phyloP scores from a whole-genome alignment of 2,329 filamentous ascomycete species.

The Colletotrichum orbiculare region DNA sequence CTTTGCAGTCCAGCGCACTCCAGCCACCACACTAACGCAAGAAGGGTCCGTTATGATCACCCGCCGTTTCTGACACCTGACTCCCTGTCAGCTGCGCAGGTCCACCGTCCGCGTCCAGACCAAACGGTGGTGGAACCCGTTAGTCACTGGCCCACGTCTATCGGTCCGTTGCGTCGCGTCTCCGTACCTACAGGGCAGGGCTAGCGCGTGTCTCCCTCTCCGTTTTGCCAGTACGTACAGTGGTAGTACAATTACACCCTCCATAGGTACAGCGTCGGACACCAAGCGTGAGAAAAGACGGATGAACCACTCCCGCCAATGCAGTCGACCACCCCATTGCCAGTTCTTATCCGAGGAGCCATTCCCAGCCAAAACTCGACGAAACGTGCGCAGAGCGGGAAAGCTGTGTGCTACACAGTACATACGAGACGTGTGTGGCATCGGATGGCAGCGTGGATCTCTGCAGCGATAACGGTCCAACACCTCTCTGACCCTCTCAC shows the following conservation, averaged over 20 bases:
- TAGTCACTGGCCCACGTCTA: too few species aligned
- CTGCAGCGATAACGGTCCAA: not conserved
- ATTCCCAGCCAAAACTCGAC: slow-evolving; percentile 7
- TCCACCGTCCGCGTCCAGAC: not conserved
- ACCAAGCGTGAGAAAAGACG: slow-evolving; percentile 1
- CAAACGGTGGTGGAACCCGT: not conserved
- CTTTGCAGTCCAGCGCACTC: too few species aligned
- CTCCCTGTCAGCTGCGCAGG: not conserved
- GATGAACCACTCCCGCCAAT: slow-evolving; percentile 16
- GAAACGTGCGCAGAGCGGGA: slow-evolving; percentile 17
- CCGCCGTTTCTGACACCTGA: slow-evolving; percentile 10
- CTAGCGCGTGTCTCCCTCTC: not conserved
- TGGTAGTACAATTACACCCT: too few species aligned
- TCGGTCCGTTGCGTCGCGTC: not conserved
- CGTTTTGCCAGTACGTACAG: not conserved
- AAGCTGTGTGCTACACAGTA: not conserved
- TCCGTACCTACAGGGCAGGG: not conserved
- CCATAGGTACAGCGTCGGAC: not conserved
- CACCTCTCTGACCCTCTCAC: too few species aligned
- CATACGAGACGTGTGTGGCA: too few species aligned
- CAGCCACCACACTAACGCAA: not conserved
- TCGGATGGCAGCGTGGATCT: not conserved
- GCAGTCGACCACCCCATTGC: not conserved
- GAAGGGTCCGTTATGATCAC: slow-evolving; percentile 8
- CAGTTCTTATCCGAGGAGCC: slow-evolving; percentile 13